phyloP scores from a whole-genome alignment of 1,139 yeast genomes.

The Debaryomyces udenii region DNA sequence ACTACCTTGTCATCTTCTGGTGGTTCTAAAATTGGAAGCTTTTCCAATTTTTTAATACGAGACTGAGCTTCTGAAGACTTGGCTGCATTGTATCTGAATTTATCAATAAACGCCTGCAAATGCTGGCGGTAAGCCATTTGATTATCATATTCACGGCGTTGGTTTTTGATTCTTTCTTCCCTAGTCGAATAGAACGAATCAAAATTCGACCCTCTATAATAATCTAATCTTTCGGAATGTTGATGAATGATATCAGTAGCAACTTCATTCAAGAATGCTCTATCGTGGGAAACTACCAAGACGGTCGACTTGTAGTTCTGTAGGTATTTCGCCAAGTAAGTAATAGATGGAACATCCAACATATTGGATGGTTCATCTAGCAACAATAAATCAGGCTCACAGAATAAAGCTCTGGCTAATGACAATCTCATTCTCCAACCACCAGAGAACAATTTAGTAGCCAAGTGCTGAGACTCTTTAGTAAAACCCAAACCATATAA shows the following conservation, averaged over 20 bases:
- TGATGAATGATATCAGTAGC: slow-evolving; percentile 98
- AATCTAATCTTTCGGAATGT: slow-evolving; percentile 94
- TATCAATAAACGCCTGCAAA: slow-evolving; percentile 91
- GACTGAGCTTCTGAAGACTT: slow-evolving; percentile 97
- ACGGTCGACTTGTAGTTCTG: slow-evolving; percentile 92
- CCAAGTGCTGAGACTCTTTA: slow-evolving; percentile 74
- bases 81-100: slow-evolving; percentile 95
- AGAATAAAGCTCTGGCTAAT: slow-evolving; percentile 95
- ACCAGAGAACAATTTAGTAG: slow-evolving; percentile 94
- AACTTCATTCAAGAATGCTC: slow-evolving; percentile 94
- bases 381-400: slow-evolving; percentile 90
- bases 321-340: slow-evolving; percentile 85
- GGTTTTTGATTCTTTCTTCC: slow-evolving; percentile 93
- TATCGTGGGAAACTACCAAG: slow-evolving; percentile 94
- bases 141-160: slow-evolving; percentile 90
- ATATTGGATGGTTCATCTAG: slow-evolving; percentile 99
- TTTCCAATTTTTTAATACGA: slow-evolving; percentile 93
- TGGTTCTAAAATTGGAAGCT: slow-evolving; percentile 86
- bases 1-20: slow-evolving; percentile 91
- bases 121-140: slow-evolving; percentile 97
- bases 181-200: slow-evolving; percentile 91
- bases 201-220: slow-evolving; percentile 92
- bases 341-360: slow-evolving; percentile 99
- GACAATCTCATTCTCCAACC: slow-evolving; percentile 99
- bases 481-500: slow-evolving; percentile 92